Percentiles rank a stretch among this genome's conserved stretches.
phyloP scores from a whole-genome alignment of 2,329 filamentous ascomycete genomes.

The Trichophaea hybrida region DNA sequence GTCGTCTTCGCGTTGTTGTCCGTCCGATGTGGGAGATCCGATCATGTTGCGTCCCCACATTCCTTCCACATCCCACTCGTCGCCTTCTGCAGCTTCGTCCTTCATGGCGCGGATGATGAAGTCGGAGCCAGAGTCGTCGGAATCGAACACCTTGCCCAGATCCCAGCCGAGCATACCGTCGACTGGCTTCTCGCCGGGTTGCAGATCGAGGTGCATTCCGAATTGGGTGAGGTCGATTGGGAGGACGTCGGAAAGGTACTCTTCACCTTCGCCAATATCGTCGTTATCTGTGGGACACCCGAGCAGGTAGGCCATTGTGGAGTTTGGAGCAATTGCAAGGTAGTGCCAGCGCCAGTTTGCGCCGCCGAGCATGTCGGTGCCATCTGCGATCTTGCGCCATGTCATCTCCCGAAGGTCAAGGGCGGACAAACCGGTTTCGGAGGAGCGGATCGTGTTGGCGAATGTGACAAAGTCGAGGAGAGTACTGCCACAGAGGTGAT shows the following conservation, averaged over 20 bases:
- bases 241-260: conserved; percentile 87
- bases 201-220: conserved; percentile 58
- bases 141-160: conserved; percentile 71
- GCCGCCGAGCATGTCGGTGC: conserved; percentile 73
- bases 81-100: conserved; percentile 48
- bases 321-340: conserved; percentile 87
- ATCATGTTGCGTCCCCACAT: conserved; percentile 21
- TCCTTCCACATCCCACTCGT: conserved; percentile 44
- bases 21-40: conserved; percentile 5
- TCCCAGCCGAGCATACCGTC: conserved; percentile 54
- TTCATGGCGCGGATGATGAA: conserved; percentile 79
- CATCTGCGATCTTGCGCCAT: conserved; percentile 91
- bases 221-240: conserved; percentile 85
- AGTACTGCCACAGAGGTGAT: conserved; percentile 83
- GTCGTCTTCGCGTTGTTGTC: conserved; percentile 24
- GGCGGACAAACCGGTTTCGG: conserved; percentile 80
- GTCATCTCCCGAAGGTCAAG: conserved; percentile 73
- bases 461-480: conserved; percentile 90
- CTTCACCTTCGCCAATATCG: conserved; percentile 39
- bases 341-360: conserved; percentile 95
- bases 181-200: conserved; percentile 32
- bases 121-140: conserved; percentile 73
- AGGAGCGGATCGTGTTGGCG: conserved; percentile 68
- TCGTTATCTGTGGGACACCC: conserved; percentile 62
- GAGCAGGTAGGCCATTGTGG: conserved; percentile 93